phyloP scores from a whole-genome alignment of 257 asterid species.

The Oldenlandia corymbosa region DNA sequence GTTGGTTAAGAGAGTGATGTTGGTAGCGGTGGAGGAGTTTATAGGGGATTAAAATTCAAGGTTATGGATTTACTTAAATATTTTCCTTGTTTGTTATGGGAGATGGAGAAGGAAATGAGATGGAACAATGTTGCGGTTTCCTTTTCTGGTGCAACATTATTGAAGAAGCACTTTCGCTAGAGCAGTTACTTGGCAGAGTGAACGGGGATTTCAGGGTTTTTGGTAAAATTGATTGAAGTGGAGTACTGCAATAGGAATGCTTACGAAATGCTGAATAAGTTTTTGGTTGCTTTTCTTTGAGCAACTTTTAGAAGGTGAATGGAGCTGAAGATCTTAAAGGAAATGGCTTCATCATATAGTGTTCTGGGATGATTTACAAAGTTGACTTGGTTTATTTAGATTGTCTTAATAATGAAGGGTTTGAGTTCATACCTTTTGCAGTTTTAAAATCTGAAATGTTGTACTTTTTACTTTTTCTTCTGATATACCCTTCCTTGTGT shows the following conservation, averaged over 20 bases:
- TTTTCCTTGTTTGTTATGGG: neutral
- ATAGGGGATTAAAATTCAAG: too few species aligned
- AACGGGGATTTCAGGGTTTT: neutral
- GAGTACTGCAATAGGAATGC: neutral
- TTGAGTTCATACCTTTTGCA: neutral
- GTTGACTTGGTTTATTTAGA: neutral
- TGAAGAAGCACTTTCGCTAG: neutral
- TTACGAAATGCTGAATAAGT: neutral
- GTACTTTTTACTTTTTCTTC: constrained; percentile 9
- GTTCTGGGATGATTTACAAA: neutral
- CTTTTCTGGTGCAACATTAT: neutral
- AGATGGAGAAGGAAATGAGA: neutral
- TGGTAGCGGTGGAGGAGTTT: neutral
- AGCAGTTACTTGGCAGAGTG: neutral
- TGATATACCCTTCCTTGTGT: constrained; percentile 16
- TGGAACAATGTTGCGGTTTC: neutral
- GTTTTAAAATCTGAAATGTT: neutral
- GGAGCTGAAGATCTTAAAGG: neutral
- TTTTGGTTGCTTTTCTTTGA: neutral
- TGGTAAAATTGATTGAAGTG: neutral
- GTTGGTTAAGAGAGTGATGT: neutral
- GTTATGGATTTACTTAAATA: neutral
- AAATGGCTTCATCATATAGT: neutral
- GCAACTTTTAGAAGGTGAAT: neutral
- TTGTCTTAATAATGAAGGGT: neutral